Evolutionary conservation across 2,329 filamentous ascomycete genomes (phyloP).

Genomic region (Fusarium nelsonii): DNA sequence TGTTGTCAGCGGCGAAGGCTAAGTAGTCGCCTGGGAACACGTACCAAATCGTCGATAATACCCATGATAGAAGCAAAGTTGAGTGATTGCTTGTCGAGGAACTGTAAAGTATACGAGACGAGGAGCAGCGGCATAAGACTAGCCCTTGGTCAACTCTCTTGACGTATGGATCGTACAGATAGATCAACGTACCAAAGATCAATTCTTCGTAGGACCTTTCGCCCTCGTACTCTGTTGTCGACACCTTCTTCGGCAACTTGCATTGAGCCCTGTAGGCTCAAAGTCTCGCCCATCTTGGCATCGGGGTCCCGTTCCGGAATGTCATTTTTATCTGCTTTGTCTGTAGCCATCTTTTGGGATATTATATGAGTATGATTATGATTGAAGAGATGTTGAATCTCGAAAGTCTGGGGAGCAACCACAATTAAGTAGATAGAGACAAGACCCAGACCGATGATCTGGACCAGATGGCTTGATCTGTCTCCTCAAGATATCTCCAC

Average conservation of each 20-base stretch:
- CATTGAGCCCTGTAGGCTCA: slow-evolving; percentile 32
- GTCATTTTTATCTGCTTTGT: slow-evolving; percentile 24
- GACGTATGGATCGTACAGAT: too few species aligned
- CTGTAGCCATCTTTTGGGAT: not conserved
- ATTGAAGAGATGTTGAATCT: too few species aligned
- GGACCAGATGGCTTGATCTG: slow-evolving; percentile 6
- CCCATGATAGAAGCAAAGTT: slow-evolving; percentile 46
- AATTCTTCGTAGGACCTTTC: slow-evolving; percentile 27
- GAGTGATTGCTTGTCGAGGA: slow-evolving; percentile 44
- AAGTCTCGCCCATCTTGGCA: slow-evolving; percentile 27
- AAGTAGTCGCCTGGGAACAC: accelerated
- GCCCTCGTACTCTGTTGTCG: not conserved
- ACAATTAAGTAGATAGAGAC: slow-evolving; percentile 17
- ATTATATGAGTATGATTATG: not conserved
- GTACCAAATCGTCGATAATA: slow-evolving; percentile 39
- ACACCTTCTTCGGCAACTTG: slow-evolving; percentile 23
- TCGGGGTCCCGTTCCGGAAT: slow-evolving; percentile 5
- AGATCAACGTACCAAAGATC: slow-evolving; percentile 23
- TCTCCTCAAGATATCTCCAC: slow-evolving; percentile 20
- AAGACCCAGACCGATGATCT: not conserved
- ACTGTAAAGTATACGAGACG: slow-evolving; percentile 44
- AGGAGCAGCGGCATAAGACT: slow-evolving; percentile 40
- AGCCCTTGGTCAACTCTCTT: not conserved
- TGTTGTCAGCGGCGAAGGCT: not conserved
- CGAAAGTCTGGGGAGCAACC: not conserved